Evolutionary conservation across 2,329 filamentous ascomycete genomes (phyloP).

Genomic region (Chaetomiaceae sp.): DNA sequence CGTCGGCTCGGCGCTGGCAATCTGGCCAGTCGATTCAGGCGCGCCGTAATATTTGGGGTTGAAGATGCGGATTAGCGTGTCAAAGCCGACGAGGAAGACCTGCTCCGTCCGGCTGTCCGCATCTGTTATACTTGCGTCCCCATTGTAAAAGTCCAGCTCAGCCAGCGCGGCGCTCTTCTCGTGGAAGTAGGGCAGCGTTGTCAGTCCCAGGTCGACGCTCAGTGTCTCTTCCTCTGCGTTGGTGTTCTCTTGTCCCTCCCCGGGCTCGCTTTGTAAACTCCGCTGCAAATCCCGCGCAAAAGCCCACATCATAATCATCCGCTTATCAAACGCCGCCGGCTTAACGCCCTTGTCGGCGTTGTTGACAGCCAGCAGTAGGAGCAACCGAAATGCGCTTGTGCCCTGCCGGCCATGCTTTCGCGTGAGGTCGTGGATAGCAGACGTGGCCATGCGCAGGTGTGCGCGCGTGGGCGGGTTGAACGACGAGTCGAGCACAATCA

Average conservation of each 20-base stretch:
- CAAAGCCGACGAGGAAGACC: conserved; percentile 69
- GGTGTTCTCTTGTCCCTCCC: not conserved
- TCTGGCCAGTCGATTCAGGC: conserved; percentile 17
- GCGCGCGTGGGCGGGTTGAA: conserved; percentile 65
- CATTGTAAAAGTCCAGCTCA: conserved; percentile 39
- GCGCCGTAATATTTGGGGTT: conserved; percentile 65
- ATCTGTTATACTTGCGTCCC: not conserved
- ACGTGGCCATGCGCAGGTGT: conserved; percentile 53
- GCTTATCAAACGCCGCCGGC: conserved; percentile 62
- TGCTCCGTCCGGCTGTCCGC: conserved; percentile 40
- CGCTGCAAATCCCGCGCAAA: conserved; percentile 55
- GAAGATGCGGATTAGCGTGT: conserved; percentile 69
- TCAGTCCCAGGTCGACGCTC: conserved; percentile 63
- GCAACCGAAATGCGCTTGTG: conserved; percentile 36
- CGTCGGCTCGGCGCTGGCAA: conserved; percentile 2
- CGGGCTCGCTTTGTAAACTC: conserved; percentile 13
- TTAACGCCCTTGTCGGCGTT: conserved; percentile 65
- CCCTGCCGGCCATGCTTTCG: conserved; percentile 4
- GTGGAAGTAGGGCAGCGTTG: conserved; percentile 68
- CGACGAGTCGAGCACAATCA: conserved; percentile 62
- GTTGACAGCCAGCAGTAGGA: conserved; percentile 58
- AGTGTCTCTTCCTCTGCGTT: not conserved
- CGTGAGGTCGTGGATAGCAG: conserved; percentile 37
- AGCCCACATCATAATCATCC: conserved; percentile 66
- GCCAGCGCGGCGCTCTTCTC: conserved; percentile 63